Conservation (phyloP, 164 flowering plant genomes). For the Liriodendron chinense region DNA sequence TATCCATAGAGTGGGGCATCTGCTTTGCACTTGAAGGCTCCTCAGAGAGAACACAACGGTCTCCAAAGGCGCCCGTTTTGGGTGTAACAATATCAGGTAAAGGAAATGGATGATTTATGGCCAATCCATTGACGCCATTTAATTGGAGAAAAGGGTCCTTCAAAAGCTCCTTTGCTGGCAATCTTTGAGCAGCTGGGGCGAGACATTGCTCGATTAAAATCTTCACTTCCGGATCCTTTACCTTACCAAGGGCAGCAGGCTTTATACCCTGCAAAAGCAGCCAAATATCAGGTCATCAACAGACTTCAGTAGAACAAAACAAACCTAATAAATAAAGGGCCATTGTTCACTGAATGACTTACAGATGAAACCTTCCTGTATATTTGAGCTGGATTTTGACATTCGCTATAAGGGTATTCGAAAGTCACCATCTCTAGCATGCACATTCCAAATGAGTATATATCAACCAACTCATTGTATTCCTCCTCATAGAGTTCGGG, state of each 20-base stretch:
- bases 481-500: conserved; percentile 70
- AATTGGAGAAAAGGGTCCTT: conserved; percentile 57
- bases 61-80: conserved; percentile 35
- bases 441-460: conserved; percentile 80
- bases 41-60: conserved; percentile 45
- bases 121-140: conserved; percentile 25
- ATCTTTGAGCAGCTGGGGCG: conserved; percentile 47
- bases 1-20: conserved; percentile 56
- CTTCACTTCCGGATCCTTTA: conserved; percentile 42
- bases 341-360: conserved; percentile 18
- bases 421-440: conserved; percentile 68
- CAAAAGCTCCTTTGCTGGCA: conserved; percentile 57
- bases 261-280: conserved; percentile 49
- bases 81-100: conserved; percentile 45
- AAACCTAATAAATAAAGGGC: not conserved
- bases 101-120: conserved; percentile 23
- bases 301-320: not conserved
- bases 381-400: conserved; percentile 62
- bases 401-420: conserved; percentile 69
- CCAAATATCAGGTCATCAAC: conserved; percentile 2
- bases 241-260: conserved; percentile 58
- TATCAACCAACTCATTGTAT: conserved; percentile 64
- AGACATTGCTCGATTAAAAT: conserved; percentile 62
- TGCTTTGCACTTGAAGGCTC: conserved; percentile 23
- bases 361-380: conserved; percentile 61